A percentile compares a stretch with the other conserved stretches of the same genome.
phyloP scores from a whole-genome alignment of 768 basidiomycete genomes.

The Scleroderma bovista region DNA sequence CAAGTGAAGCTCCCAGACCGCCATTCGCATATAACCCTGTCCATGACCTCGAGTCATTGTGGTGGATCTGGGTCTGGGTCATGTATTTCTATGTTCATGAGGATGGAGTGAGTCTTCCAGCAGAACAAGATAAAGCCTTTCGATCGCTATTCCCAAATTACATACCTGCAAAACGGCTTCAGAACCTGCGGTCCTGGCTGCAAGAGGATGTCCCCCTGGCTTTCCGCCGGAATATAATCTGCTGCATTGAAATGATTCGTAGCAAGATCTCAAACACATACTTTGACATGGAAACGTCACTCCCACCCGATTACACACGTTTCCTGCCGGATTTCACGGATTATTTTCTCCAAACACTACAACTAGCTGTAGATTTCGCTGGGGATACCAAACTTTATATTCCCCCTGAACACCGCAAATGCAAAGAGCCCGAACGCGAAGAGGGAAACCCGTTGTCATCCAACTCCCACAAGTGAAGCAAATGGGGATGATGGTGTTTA shows the following conservation, averaged over 20 bases:
- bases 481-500: no score
- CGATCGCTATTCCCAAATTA: neutral
- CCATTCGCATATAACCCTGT: neutral
- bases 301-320: slow-evolving; percentile 10
- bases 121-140: neutral
- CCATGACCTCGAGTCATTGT: slow-evolving; percentile 2
- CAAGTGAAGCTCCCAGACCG: no score
- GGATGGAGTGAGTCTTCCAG: neutral
- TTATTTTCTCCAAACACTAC: neutral
- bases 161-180: neutral
- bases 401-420: neutral
- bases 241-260: slow-evolving; percentile 4
- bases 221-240: slow-evolving; percentile 2
- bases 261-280: neutral
- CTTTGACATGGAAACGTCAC: neutral
- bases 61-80: slow-evolving; percentile 1
- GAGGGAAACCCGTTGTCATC: no score
- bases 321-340: neutral
- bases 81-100: slow-evolving; percentile 1
- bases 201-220: neutral
- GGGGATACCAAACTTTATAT: neutral
- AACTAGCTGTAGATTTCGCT: neutral
- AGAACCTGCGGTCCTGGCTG: neutral
- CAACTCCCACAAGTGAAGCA: neutral
- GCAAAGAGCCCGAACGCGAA: neutral